Percentiles rank a stretch among this genome's conserved stretches.
Evolutionary conservation across 768 basidiomycete species (phyloP).

Genomic region (Russula brevipes): DNA sequence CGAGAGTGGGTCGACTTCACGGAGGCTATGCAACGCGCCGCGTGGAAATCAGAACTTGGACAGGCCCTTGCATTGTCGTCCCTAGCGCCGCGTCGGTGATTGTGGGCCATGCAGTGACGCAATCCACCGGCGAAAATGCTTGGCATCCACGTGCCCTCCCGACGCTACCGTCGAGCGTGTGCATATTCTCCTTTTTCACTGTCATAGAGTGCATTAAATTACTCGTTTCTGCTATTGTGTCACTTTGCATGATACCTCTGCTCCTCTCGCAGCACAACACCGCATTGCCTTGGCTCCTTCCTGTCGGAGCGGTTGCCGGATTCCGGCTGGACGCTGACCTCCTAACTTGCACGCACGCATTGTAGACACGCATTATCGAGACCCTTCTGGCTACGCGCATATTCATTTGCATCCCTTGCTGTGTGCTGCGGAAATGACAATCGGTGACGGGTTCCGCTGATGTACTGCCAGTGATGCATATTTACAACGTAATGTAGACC

Average conservation of each 20-base stretch:
- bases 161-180: slow-evolving; percentile 2
- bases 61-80: slow-evolving; percentile 71
- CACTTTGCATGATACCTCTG: slow-evolving; percentile 23
- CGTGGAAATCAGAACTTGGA: slow-evolving; percentile 82
- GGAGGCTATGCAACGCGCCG: slow-evolving; percentile 66
- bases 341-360: not conserved
- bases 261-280: slow-evolving; percentile 14
- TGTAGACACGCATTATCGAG: slow-evolving; percentile 7
- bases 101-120: slow-evolving; percentile 1
- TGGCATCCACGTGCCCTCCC: not conserved
- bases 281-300: slow-evolving; percentile 10
- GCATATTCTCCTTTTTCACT: not conserved
- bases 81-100: slow-evolving; percentile 52
- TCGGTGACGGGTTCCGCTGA: slow-evolving; percentile 5
- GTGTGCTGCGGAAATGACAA: slow-evolving; percentile 12
- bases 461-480: slow-evolving; percentile 22
- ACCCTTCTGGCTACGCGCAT: not conserved
- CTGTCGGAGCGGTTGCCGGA: not conserved
- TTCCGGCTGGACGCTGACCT: not conserved
- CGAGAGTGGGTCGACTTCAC: slow-evolving; percentile 88
- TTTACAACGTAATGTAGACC: slow-evolving; percentile 15
- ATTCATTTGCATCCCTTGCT: slow-evolving; percentile 4
- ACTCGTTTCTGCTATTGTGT: slow-evolving; percentile 22
- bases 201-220: slow-evolving; percentile 25
- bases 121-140: not conserved